Base-by-base conservation (phyloP, 2,329 filamentous ascomycete genomes). In the Aspergillus piperis region DNA sequence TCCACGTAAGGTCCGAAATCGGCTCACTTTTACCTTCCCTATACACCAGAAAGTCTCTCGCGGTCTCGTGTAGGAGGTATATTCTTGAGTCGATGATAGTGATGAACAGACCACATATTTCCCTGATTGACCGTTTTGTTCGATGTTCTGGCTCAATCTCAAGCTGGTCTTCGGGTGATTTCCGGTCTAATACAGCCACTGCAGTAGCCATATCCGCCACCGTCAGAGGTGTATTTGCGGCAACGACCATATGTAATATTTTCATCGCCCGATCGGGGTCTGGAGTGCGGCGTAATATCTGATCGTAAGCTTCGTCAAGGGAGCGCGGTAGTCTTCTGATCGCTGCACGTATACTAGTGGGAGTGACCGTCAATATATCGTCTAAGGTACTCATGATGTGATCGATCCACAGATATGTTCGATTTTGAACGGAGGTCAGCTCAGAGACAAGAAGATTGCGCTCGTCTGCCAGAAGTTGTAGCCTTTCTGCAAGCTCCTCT, bases 401-500 rank as follows among this genome's bases (percentile, higher is more conserved):
- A 59, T 70, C 57, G 1, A 79, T 67, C 78, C 78, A 80, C 0
- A 80, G 70, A 61, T 80, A 80, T 1, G 76, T 80, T 8, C 73
- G 68, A 27, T 78, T 66, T 2, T 68, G 55, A 52, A 71, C 66
- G 15, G 52, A 3, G n/a, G 66, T 71, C 0, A 80, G 68, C 3
- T 68, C 54, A 3, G 71, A 54, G 3, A 62, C 25, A 10, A 78
- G 62, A 3, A 59, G 39, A 4, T 53, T n/a, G 5, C 8, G 38
- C n/a, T 41, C 30, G 3, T 32, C 19, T 6, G 61, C 52, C 1
- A 71, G 54, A 17, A 41, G 38, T 2, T 57, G 69, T 8, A 38
- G 21, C 1, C 61, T 41, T 25, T 72, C 59, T 17, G 30, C 11
- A 25, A 70, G 58, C 15, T 58, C 55, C 11, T 62, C 17, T 8